These are phyloP conservation scores for Suhomyces prunicola DNA, from an alignment of 805 yeast genomes.

Conservation along the genomic window DNA sequence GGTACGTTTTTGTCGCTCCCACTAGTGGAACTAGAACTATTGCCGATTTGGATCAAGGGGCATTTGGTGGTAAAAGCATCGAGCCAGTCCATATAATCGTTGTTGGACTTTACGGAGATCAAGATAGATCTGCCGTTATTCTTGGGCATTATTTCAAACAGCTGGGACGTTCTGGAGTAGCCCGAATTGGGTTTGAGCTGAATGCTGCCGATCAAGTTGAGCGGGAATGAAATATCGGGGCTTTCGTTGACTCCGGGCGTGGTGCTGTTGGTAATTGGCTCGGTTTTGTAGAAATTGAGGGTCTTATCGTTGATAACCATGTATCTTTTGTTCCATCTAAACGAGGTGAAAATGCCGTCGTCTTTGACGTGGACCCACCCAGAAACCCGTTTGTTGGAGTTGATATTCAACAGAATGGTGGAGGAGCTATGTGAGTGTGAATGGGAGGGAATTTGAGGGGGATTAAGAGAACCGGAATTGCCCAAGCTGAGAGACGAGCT, in stretches of 20 bases:
- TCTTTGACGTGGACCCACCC: constrained; percentile 95
- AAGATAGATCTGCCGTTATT: constrained; percentile 57
- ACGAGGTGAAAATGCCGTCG: constrained; percentile 77
- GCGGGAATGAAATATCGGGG: constrained; percentile 39
- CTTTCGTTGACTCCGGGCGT: constrained; percentile 42
- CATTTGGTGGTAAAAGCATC: constrained; percentile 81
- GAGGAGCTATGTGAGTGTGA: not conserved
- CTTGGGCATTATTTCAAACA: constrained; percentile 73
- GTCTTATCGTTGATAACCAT: constrained; percentile 74
- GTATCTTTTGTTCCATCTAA: constrained; percentile 89
- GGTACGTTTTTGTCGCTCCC: not conserved
- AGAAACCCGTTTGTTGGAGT: constrained; percentile 37
- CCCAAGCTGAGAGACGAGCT: not conserved
- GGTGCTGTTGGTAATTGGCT: constrained; percentile 42
- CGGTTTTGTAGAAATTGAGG: constrained; percentile 71
- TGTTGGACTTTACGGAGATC: constrained; percentile 72
- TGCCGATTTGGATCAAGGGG: constrained; percentile 50
- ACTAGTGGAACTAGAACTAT: constrained; percentile 6
- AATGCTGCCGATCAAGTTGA: constrained; percentile 35
- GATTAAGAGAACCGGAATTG: not conserved
- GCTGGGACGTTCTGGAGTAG: constrained; percentile 43
- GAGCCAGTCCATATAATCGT: constrained; percentile 84
- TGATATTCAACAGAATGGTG: constrained; percentile 15
- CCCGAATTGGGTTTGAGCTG: constrained; percentile 60
- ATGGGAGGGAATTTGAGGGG: constrained; percentile 2